phyloP scores from a whole-genome alignment of 2,329 filamentous ascomycete genomes.

The Trichothecium sympodiale region DNA sequence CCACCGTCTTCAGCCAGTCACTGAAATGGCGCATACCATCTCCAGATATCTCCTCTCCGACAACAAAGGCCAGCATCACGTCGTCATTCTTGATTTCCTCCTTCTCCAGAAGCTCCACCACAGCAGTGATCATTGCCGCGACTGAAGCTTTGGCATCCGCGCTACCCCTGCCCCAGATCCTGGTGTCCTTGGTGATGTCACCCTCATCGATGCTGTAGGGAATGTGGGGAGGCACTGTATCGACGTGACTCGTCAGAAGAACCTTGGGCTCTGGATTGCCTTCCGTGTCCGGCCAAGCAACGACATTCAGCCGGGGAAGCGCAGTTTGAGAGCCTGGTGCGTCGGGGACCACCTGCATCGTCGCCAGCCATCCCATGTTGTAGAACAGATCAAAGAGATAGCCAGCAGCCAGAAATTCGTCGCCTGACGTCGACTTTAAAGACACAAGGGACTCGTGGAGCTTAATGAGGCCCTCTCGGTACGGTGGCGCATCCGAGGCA shows the following conservation, averaged over 20 bases:
- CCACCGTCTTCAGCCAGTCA: constrained; percentile 17
- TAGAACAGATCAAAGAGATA: constrained; percentile 40
- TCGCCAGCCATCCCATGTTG: constrained; percentile 27
- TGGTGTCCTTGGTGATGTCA: constrained; percentile 27
- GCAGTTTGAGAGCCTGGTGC: too few species aligned
- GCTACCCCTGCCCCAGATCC: constrained; percentile 61
- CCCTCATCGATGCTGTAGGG: constrained; percentile 50
- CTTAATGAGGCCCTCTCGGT: constrained; percentile 46
- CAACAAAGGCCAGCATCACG: constrained; percentile 54
- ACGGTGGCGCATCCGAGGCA: constrained; percentile 15
- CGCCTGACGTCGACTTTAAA: constrained; percentile 58
- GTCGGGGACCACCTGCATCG: constrained; percentile 27
- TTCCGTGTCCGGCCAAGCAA: constrained; percentile 7
- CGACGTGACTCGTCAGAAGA: constrained; percentile 72
- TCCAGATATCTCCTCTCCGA: constrained; percentile 74
- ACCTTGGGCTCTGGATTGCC: constrained; percentile 41
- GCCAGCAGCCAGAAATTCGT: constrained; percentile 53
- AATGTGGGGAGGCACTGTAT: constrained; percentile 63
- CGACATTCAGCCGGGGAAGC: constrained; percentile 1
- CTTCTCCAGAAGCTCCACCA: constrained; percentile 39
- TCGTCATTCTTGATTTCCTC: constrained; percentile 33
- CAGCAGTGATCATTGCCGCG: constrained; percentile 62
- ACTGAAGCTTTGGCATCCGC: constrained; percentile 63
- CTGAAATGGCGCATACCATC: constrained; percentile 64
- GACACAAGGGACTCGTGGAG: constrained; percentile 68